These are phyloP conservation scores for Curvularia hawaiiensis DNA, from an alignment of 2,329 filamentous ascomycete species.

Conservation along the genomic window DNA sequence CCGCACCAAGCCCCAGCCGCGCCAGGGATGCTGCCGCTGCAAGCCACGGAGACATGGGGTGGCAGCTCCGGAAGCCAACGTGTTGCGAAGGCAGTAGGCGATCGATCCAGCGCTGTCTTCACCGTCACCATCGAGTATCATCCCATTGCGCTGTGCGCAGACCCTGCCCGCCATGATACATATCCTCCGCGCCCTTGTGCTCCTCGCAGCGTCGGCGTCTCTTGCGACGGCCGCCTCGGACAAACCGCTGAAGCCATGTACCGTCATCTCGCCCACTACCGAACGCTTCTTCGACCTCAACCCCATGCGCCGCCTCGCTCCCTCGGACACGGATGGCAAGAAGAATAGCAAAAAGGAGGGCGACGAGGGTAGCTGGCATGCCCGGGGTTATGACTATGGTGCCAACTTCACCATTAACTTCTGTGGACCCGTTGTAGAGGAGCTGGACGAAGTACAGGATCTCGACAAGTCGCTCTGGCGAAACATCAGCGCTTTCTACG, in stretches of 20 bases:
- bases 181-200: constrained; percentile 31
- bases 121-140: constrained; percentile 13
- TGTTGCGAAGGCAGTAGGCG: constrained; percentile 21
- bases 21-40: constrained; percentile 20
- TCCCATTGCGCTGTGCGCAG: constrained; percentile 12
- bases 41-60: constrained; percentile 16
- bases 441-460: constrained; percentile 67
- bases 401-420: constrained; percentile 86
- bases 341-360: constrained; percentile 56
- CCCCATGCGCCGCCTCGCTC: constrained; percentile 59
- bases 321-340: constrained; percentile 42
- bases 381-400: constrained; percentile 76
- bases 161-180: constrained; percentile 32
- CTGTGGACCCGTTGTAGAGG: constrained; percentile 74
- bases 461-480: constrained; percentile 65
- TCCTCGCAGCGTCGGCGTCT: constrained; percentile 41
- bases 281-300: constrained; percentile 69
- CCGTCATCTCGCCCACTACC: constrained; percentile 64
- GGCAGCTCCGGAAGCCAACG: constrained; percentile 25
- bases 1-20: constrained; percentile 7
- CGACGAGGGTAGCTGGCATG: constrained; percentile 65
- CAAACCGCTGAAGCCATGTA: constrained; percentile 61
- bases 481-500: constrained; percentile 82
- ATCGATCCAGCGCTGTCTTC: constrained; percentile 13
- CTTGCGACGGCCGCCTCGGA: constrained; percentile 41